Percentiles rank a stretch among this genome's conserved stretches.
phyloP scores from a whole-genome alignment of 225 moss, liverwort and hornwort species.

The Polytrichum commune region DNA sequence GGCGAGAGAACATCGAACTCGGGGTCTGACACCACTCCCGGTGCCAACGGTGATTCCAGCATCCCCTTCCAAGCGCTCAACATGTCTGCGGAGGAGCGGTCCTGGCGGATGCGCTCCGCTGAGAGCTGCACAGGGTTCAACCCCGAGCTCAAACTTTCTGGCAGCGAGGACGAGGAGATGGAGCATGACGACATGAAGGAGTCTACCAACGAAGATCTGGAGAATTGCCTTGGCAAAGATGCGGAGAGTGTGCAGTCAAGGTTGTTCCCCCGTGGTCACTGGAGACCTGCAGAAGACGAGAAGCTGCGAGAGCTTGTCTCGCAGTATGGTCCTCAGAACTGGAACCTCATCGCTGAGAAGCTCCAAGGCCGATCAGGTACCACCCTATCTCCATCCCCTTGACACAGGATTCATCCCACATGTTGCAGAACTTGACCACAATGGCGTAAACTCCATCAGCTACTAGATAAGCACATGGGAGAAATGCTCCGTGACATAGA shows the following conservation, averaged over 20 bases:
- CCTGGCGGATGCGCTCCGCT: slow-evolving; percentile 50
- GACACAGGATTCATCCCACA: no score
- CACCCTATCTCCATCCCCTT: no score
- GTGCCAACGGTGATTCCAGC: slow-evolving; percentile 21
- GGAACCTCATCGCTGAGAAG: slow-evolving; percentile 65
- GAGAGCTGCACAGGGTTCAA: slow-evolving; percentile 49
- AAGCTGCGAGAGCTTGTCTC: slow-evolving; percentile 66
- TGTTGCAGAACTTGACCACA: no score
- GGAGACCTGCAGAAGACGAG: slow-evolving; percentile 70
- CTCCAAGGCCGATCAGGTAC: slow-evolving; percentile 58
- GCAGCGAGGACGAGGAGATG: slow-evolving; percentile 31
- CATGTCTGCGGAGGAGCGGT: slow-evolving; percentile 30
- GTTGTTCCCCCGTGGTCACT: slow-evolving; percentile 63
- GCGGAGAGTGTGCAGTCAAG: slow-evolving; percentile 60
- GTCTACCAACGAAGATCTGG: slow-evolving; percentile 44
- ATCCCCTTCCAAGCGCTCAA: slow-evolving; percentile 47
- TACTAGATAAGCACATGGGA: no score
- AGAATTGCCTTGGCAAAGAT: slow-evolving; percentile 30
- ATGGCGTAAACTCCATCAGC: no score
- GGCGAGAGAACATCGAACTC: slow-evolving; percentile 26
- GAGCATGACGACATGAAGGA: slow-evolving; percentile 23
- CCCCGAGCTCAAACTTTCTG: slow-evolving; percentile 19
- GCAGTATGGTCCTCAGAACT: slow-evolving; percentile 60
- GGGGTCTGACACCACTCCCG: slow-evolving; percentile 24
- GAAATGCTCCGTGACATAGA: no score